Evolutionary conservation across 225 moss, liverwort and hornwort species (phyloP), one percentile per base, ranked within the genome.

Genomic region (Thuidium tamariscinum): DNA sequence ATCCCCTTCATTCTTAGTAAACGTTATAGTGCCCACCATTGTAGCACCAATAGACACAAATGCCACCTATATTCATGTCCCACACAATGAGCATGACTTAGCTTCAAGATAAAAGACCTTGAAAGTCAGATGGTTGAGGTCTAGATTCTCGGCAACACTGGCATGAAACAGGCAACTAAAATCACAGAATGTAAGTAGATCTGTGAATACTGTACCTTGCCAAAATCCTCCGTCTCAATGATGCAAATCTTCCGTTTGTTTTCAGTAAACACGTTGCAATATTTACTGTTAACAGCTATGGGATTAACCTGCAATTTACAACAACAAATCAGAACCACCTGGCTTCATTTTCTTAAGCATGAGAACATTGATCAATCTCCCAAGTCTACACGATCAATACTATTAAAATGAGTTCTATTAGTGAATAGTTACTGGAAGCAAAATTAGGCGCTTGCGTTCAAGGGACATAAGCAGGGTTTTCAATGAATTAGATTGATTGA

Each of bases 201-300:
- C 64, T 79, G 66, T 11, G 44, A 8, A 55, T 52, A 36, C 29
- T 84, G 77, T 87, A 99, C 98, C 95, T 99, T 99, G 83, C 99
- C 99, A 84, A 99, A 97, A 44, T 99, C 95, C 84, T 93, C 70
- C 51, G 87, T 95, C 85, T 88, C 56, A 44, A 99, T 91, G 29
- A 96, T 95, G 86, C 92, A 90, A 62, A 97, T 90, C 67, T 83
- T 88, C 89, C 99, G 92, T 82, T 99, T 99, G 87, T 99, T 99
- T 85, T 97, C 97, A 59, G 97, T 99, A 62, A 99, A 99, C 54
- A 99, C 99, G 73, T 99, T 99, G 89, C 99, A 99, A 68, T 99
- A 99, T 74, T 97, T 99, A 89, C 99, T 99, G 78, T 95, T 99
- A 2, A 99, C 99, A 88, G 99, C 99, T 78, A 99, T 96, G 41